Evolutionary conservation across 2,329 filamentous ascomycete species (phyloP).

Genomic region (Colletotrichum lindemuthianum): DNA sequence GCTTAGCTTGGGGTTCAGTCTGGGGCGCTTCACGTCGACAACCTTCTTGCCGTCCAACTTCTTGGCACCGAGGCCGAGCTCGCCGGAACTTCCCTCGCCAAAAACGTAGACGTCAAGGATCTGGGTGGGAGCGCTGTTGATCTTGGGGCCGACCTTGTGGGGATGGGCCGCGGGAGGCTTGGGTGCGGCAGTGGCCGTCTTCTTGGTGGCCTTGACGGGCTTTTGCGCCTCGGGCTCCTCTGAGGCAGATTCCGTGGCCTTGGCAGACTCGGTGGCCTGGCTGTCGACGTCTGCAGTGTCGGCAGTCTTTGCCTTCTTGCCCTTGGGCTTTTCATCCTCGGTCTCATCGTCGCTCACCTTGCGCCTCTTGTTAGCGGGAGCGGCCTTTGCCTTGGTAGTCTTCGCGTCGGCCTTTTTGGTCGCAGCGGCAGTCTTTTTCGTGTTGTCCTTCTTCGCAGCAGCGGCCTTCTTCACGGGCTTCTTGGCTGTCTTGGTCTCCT

Average conservation of each 20-base stretch:
- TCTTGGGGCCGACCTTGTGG: constrained; percentile 40
- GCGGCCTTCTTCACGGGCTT: constrained; percentile 62
- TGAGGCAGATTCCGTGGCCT: constrained; percentile 21
- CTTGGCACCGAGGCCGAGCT: constrained; percentile 81
- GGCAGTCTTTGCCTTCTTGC: constrained; percentile 37
- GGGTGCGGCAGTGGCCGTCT: constrained; percentile 29
- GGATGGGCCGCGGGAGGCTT: constrained; percentile 27
- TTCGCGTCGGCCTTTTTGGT: constrained; percentile 46
- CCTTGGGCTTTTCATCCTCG: constrained; percentile 37
- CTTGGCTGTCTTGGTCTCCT: constrained; percentile 38
- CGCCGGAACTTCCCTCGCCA: constrained; percentile 82
- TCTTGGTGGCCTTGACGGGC: constrained; percentile 36
- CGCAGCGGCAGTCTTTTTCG: constrained; percentile 53
- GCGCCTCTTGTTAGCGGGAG: constrained; percentile 36
- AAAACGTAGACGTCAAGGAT: constrained; percentile 81
- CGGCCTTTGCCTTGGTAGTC: constrained; percentile 26
- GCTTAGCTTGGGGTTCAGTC: constrained; percentile 70
- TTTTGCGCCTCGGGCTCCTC: constrained; percentile 29
- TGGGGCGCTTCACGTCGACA: constrained; percentile 80
- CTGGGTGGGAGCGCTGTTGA: constrained; percentile 70
- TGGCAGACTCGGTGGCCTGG: constrained; percentile 33
- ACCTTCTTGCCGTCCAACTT: constrained; percentile 67
- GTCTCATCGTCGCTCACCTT: constrained; percentile 32
- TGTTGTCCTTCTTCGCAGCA: constrained; percentile 56
- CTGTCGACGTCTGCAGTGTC: constrained; percentile 30